Conservation (phyloP, 768 basidiomycete species). For the Russula dissimulans region DNA sequence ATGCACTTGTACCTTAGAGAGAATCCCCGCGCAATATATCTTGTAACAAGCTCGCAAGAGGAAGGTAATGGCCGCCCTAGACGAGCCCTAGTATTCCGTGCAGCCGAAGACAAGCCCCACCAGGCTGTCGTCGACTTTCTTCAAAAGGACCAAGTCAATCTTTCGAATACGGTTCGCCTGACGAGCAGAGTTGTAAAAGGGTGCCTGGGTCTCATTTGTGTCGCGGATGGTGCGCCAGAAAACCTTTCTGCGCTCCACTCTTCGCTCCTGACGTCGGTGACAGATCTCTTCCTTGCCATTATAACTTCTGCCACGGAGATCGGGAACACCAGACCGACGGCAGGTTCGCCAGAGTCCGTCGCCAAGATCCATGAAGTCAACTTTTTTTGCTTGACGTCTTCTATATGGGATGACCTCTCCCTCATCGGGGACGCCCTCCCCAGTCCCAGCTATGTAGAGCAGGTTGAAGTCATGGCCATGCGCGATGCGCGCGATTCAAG, state of each 20-base stretch:
- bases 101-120: slow-evolving; percentile 37
- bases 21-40: slow-evolving; percentile 60
- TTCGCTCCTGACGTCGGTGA: neutral
- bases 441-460: slow-evolving; percentile 48
- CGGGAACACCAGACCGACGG: slow-evolving; percentile 58
- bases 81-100: slow-evolving; percentile 64
- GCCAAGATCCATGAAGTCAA: slow-evolving; percentile 81
- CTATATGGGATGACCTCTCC: slow-evolving; percentile 74
- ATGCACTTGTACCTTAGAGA: slow-evolving; percentile 74
- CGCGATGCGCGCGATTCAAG: slow-evolving; percentile 36
- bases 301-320: slow-evolving; percentile 69
- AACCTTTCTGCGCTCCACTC: neutral
- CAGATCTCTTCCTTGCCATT: slow-evolving; percentile 82
- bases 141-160: slow-evolving; percentile 60
- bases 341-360: slow-evolving; percentile 52
- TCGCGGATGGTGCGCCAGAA: slow-evolving; percentile 50
- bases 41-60: slow-evolving; percentile 61
- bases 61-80: slow-evolving; percentile 51
- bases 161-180: slow-evolving; percentile 50
- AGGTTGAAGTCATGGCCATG: slow-evolving; percentile 35
- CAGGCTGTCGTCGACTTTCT: slow-evolving; percentile 87
- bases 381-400: slow-evolving; percentile 80
- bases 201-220: slow-evolving; percentile 71
- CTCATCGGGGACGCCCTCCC: slow-evolving; percentile 42
- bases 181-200: slow-evolving; percentile 71